Evolutionary conservation across 2,329 filamentous ascomycete genomes (phyloP), one percentile per base, ranked within the genome.

Genomic region (Fusarium coicis): DNA sequence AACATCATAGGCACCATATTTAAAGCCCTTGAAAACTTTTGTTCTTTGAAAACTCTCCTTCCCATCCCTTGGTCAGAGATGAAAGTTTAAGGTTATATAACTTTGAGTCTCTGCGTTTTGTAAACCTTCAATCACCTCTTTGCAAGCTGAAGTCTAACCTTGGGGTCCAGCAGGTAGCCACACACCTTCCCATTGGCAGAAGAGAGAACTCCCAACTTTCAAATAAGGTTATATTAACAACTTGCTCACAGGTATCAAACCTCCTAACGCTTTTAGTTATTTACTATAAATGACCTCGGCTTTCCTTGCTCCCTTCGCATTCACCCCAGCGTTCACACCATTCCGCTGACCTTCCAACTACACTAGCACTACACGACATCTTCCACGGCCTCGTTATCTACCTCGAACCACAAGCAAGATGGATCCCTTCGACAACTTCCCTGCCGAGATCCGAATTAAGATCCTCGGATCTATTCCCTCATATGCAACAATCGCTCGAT

Each of bases 41-140:
- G n/a, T 5, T 11, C 2, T 9, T 8, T 15, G 1, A 34, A 23
- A 19, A 19, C 16, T 23, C 0, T 3, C 3, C 16, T 52, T 52
- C 4, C n/a, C 16, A 2, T 4, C 9, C 11, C 11, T 19, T 10
- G 4, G 5, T 12, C 6, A 19, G n/a, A 50, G 16, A 23, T 11
- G 11, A 7, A 15, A 26, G 9, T 15, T 19, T 15, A 5, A 52
- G 16, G 16, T 23, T 11, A 19, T 26, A 23, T 26, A 26, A 6
- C 9, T 34, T 23, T 11, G 8, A 36, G n/a, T 19, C n/a, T 34
- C 4, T 50, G 15, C 30, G 30, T 19, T 23, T 26, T 36, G 9
- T 16, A 26, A 52, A 26, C 9, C 30, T 19, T 4, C 7, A 26
- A 19, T 36, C 32, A 36, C 16, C 9, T 6, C 9, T 26, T 8